phyloP scores from a whole-genome alignment of 2,329 filamentous ascomycete species.

The Neopestalotiopsis sp. region DNA sequence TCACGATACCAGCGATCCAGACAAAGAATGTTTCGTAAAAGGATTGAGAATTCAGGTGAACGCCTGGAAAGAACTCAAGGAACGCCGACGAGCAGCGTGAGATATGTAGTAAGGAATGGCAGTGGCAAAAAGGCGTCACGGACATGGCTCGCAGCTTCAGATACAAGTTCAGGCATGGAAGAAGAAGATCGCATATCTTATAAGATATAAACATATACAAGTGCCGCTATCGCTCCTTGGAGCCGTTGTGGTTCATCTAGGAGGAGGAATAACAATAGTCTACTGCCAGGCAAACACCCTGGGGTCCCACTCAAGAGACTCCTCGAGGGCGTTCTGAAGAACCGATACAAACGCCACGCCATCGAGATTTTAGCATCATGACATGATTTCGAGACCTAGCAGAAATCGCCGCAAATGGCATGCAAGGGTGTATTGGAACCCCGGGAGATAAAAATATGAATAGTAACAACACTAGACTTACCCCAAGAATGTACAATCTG shows the following conservation, averaged over 20 bases:
- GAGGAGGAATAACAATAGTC: slow-evolving; percentile 27
- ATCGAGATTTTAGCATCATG: slow-evolving; percentile 25
- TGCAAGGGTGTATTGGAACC: slow-evolving; percentile 33
- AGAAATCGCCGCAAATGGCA: slow-evolving; percentile 29
- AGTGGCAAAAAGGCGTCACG: slow-evolving; percentile 38
- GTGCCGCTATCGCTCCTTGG: slow-evolving; percentile 15
- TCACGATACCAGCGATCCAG: slow-evolving; percentile 24
- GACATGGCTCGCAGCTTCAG: slow-evolving; percentile 29
- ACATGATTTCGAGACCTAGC: slow-evolving; percentile 14
- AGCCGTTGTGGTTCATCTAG: slow-evolving; percentile 22
- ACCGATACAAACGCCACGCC: slow-evolving; percentile 32
- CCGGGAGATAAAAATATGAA: slow-evolving; percentile 23
- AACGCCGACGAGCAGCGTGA: slow-evolving; percentile 39
- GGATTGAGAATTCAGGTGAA: slow-evolving; percentile 37
- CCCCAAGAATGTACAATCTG: slow-evolving; percentile 38
- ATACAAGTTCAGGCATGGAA: slow-evolving; percentile 34
- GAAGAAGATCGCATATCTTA: slow-evolving; percentile 39
- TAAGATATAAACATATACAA: slow-evolving; percentile 28
- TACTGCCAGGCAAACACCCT: slow-evolving; percentile 28
- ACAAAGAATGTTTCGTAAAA: slow-evolving; percentile 38
- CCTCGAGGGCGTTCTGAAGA: slow-evolving; percentile 34
- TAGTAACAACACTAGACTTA: slow-evolving; percentile 28
- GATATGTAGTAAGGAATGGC: slow-evolving; percentile 44
- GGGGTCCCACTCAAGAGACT: slow-evolving; percentile 24
- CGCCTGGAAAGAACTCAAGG: slow-evolving; percentile 35